Evolutionary conservation across 441 rosid genomes (phyloP), one percentile per base, ranked within the genome.

Genomic region (Mallotus japonicus): DNA sequence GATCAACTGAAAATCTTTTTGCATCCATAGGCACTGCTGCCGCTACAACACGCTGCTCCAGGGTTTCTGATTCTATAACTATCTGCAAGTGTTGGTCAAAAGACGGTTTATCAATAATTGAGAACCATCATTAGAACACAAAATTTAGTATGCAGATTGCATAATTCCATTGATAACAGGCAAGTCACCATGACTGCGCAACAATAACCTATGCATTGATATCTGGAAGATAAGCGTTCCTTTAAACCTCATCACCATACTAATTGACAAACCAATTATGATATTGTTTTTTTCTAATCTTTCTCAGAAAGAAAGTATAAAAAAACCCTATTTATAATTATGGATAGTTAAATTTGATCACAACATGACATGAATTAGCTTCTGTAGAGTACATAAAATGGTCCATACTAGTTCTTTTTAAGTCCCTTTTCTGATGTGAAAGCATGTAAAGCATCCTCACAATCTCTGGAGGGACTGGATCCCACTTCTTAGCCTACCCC

Each of bases 1-100:
- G 67, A 22, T 70, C 50, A 75, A 83, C 44, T 51, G 88, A 84
- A 86, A 92, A 91, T 78, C 96, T 87, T 77, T 83, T 80, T 73
- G 87, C 82, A 20, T 88, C 97, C 80, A 85, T 73, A 62, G 96
- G 93, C 74, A 84, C 80, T 49, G 96, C 92, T 62, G 92, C 95
- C 60, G 84, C 89, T 65, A 91, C 14, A 76, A 90, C 86, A 80
- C 89, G 90, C 40, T 93, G 84, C 81, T 90, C 97, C 73, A 86
- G 68, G 63, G 87, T 84, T 81, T 80, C 81, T 50, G 79, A 75
- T 73, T 77, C 81, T 63, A 79, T 81, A 67, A 65, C 65, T 76
- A 82, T 72, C 97, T 92, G 82, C 67, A 82, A 76, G 71, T 40
- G 67, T 63, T 24, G 40, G 50, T 44, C 13, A n/a, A 51, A 73